A percentile compares a stretch with the other conserved stretches of the same genome.
These are phyloP conservation scores for Coemansia asiatica DNA, from an alignment of 192 early-diverging fungal species.

Conservation along the genomic window DNA sequence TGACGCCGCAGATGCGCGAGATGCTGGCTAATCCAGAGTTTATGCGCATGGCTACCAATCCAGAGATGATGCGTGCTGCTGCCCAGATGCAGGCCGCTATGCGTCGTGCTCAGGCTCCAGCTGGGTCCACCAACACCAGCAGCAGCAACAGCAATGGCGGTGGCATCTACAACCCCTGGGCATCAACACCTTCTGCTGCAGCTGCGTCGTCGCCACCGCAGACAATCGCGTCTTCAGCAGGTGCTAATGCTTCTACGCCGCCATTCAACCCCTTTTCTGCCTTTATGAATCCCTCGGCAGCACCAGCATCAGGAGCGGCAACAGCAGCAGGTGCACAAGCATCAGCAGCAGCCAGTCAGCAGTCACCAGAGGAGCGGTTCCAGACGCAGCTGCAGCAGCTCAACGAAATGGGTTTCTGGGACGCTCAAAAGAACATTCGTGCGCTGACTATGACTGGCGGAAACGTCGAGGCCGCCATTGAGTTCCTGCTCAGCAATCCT, in stretches of 20 bases:
- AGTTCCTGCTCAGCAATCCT: conserved; percentile 62
- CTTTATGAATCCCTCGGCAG: conserved; percentile 22
- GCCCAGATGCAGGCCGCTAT: conserved; percentile 63
- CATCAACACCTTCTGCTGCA: conserved; percentile 20
- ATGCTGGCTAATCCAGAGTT: conserved; percentile 80
- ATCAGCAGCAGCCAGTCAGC: conserved; percentile 20
- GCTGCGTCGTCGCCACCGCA: conserved; percentile 15
- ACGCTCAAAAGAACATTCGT: conserved; percentile 85
- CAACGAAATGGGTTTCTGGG: conserved; percentile 96
- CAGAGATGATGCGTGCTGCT: conserved; percentile 73
- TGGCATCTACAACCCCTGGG: conserved; percentile 48
- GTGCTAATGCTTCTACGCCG: conserved; percentile 32
- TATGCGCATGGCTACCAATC: conserved; percentile 82
- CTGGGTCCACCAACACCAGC: conserved; percentile 18
- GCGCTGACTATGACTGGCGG: conserved; percentile 80
- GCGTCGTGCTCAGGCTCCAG: conserved; percentile 34
- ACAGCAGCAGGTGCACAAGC: not conserved
- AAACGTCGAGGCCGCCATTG: conserved; percentile 93
- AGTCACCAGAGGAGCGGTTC: conserved; percentile 57
- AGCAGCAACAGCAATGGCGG: conserved; percentile 15
- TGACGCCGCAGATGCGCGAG: conserved; percentile 84
- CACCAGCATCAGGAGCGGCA: not conserved
- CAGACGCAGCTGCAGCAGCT: conserved; percentile 79
- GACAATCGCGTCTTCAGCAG: conserved; percentile 17
- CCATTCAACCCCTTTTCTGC: conserved; percentile 55